Percentiles rank a stretch among this genome's conserved stretches.
Conservation (phyloP, 345 rosid genomes). For the thale cress (Arabidopsis thaliana) region DNA sequence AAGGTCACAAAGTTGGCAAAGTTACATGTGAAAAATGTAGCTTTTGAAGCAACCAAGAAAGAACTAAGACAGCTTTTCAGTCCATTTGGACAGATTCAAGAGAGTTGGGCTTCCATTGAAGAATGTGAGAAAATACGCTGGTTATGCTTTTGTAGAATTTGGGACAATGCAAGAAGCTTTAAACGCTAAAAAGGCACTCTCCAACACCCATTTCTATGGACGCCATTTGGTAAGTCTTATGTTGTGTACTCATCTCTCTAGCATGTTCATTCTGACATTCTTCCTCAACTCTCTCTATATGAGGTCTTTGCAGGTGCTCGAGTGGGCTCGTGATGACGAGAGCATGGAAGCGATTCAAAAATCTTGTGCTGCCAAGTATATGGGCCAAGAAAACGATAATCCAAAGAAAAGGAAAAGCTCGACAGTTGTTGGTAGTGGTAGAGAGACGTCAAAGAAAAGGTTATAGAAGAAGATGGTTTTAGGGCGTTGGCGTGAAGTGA, state of each 20-base stretch:
- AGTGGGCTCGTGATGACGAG: conserved; percentile 88
- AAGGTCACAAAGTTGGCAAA: conserved; percentile 73
- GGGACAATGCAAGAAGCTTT: conserved; percentile 88
- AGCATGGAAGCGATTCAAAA: conserved; percentile 75
- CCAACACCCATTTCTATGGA: conserved; percentile 83
- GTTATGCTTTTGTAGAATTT: conserved; percentile 83
- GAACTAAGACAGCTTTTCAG: conserved; percentile 88
- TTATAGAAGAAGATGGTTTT: too few relatives aligned
- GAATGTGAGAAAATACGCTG: conserved; percentile 62
- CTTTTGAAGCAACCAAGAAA: conserved; percentile 92
- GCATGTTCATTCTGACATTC: too few relatives aligned
- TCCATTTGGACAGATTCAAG: conserved; percentile 97
- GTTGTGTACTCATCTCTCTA: too few relatives aligned
- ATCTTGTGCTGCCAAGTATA: conserved; percentile 71
- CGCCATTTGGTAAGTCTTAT: conserved; percentile 74
- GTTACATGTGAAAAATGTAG: conserved; percentile 83
- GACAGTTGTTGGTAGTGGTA: conserved; percentile 18
- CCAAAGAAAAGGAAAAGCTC: conserved; percentile 73
- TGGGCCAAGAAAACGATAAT: conserved; percentile 53
- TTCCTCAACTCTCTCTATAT: not conserved
- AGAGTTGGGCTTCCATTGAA: conserved; percentile 79
- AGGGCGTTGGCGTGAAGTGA: too few relatives aligned
- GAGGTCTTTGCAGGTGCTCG: conserved; percentile 59
- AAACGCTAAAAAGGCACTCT: conserved; percentile 70
- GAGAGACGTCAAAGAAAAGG: too few relatives aligned